Evolutionary conservation across 805 yeast genomes (phyloP).

Genomic region (Spathaspora girioi): DNA sequence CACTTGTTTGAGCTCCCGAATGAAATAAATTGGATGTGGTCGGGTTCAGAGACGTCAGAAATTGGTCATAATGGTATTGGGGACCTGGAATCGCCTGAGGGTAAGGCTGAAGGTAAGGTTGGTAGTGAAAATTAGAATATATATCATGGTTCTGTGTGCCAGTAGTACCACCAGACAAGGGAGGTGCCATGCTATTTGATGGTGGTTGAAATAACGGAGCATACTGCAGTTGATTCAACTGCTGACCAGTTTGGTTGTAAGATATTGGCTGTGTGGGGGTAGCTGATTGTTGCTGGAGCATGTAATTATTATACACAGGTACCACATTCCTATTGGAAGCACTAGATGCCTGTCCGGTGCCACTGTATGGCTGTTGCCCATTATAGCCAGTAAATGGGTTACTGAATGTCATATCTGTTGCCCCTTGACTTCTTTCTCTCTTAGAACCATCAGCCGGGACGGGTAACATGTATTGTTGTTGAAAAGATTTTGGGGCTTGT

Average conservation of each 20-base stretch:
- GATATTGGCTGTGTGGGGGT: neutral
- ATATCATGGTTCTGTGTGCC: neutral
- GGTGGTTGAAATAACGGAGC: constrained; percentile 5
- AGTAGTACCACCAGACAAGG: neutral
- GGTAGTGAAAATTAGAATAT: constrained; percentile 2
- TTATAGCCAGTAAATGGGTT: constrained; percentile 17
- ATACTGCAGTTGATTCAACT: constrained; percentile 9
- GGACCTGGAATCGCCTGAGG: constrained; percentile 7
- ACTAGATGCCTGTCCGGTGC: constrained; percentile 1
- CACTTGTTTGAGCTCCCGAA: neutral
- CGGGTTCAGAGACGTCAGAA: neutral
- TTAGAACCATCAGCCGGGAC: constrained; percentile 8
- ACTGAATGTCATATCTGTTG: constrained; percentile 15
- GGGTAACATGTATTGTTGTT: constrained; percentile 10
- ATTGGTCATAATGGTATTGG: constrained; percentile 2
- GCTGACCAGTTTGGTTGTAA: neutral
- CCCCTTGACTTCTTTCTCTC: constrained; percentile 9
- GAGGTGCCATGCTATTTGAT: neutral
- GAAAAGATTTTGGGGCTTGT: constrained; percentile 8
- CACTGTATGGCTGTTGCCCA: neutral
- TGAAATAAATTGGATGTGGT: neutral
- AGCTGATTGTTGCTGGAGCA: constrained; percentile 6
- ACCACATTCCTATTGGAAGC: constrained; percentile 1
- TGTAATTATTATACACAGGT: constrained; percentile 9
- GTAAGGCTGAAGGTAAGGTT: constrained; percentile 11